Base-by-base conservation (phyloP, 2,329 filamentous ascomycete genomes). In the Colletotrichum brevisporum region DNA sequence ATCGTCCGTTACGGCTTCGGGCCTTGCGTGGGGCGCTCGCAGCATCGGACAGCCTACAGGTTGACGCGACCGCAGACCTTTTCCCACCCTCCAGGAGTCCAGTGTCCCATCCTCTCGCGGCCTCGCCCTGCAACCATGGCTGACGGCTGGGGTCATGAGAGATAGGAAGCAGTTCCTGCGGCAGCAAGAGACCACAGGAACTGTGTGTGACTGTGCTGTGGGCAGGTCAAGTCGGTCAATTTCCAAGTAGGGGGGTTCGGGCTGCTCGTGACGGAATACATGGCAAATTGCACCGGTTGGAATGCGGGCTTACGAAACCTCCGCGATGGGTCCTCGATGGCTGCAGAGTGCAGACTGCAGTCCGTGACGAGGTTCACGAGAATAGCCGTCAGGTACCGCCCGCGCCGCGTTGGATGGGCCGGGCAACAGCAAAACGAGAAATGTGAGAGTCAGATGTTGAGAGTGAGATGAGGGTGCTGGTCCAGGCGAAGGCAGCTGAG, bases 241-340 rank as follows among this genome's bases (percentile, higher is more conserved):
- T 24, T 24, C 4, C 21, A 24, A 27, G 47, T 64, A 47, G 56
- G 52, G 47, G 26, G 27, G 31, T 48, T 54, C 18, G 39, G 13
- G 58, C 52, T 51, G 47, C 59, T 45, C 48, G n/a, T n/a, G 26
- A 36, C 36, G 39, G 41, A 39, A 62, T 26, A n/a, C n/a, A 50
- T 31, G 51, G 55, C 51, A 61, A 52, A 66, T 56, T 61, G 31
- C 56, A 66, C 50, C 67, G 41, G 41, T 56, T 67, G 62, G 63
- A 48, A 61, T 55, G 55, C 47, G 62, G 62, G 62, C 60, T 61
- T 55, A 51, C 67, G 45, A 69, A 69, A 66, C 62, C 67, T 57
- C 43, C 43, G 36, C 31, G 27, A 69, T 69, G 62, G 62, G 55
- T 67, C 67, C 60, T 61, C 55, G 48, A 69, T 39, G 31, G 55